These are phyloP conservation scores for Ilyonectria robusta DNA, from an alignment of 2,329 filamentous ascomycete species.

Conservation along the genomic window DNA sequence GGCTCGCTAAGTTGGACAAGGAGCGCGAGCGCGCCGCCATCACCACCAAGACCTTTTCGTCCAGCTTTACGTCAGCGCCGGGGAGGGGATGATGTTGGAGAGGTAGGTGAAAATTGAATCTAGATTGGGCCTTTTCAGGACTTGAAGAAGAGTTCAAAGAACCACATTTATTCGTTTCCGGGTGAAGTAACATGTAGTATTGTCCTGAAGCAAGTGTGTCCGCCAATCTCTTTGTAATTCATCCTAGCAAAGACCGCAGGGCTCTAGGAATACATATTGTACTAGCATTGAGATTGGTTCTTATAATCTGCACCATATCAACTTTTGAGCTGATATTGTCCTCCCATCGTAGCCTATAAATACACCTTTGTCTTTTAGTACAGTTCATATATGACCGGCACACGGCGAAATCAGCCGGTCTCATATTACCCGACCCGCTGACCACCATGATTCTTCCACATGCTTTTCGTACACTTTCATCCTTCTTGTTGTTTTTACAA, in stretches of 20 bases:
- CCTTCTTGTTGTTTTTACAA: conserved; percentile 56
- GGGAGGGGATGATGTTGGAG: conserved; percentile 56
- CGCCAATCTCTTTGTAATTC: neutral
- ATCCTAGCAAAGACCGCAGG: neutral
- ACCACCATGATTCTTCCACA: conserved; percentile 9
- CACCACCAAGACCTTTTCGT: conserved; percentile 67
- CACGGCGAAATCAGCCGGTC: conserved; percentile 6
- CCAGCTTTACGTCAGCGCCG: conserved; percentile 64
- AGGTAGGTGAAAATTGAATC: neutral
- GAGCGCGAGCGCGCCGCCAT: conserved; percentile 64
- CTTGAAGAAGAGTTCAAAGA: conserved; percentile 2
- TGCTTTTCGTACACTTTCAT: conserved; percentile 36
- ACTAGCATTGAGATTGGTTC: conserved; percentile 32
- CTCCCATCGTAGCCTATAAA: conserved; percentile 20
- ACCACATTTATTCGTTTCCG: neutral
- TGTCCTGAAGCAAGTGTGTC: neutral
- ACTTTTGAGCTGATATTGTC: neutral
- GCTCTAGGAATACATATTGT: conserved; percentile 2
- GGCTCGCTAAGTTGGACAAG: conserved; percentile 71
- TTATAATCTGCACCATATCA: neutral
- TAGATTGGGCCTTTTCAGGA: neutral
- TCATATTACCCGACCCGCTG: conserved; percentile 6
- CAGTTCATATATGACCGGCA: conserved; percentile 26
- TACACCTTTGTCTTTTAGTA: conserved; percentile 24
- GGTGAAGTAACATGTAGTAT: neutral